These are phyloP conservation scores for Magnusiomyces magnusii DNA, from an alignment of 1,139 yeast genomes.

Conservation along the genomic window DNA sequence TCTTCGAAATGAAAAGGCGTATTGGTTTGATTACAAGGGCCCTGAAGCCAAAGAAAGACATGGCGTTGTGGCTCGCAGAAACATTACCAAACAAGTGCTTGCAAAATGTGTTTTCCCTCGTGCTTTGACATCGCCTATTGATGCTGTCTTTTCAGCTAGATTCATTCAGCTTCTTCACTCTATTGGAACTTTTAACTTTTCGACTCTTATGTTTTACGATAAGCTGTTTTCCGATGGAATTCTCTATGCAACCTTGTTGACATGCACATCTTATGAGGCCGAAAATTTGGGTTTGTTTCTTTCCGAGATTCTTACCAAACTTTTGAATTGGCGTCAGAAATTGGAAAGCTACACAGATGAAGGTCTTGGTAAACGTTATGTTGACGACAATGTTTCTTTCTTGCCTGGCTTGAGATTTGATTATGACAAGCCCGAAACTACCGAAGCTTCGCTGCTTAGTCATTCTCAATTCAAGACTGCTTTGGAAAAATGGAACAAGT, in stretches of 20 bases:
- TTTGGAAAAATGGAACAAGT: slow-evolving; percentile 51
- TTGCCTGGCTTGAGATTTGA: slow-evolving; percentile 26
- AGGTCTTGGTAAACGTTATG: slow-evolving; percentile 28
- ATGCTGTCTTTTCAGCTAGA: slow-evolving; percentile 64
- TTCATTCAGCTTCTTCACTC: slow-evolving; percentile 50
- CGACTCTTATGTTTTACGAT: slow-evolving; percentile 41
- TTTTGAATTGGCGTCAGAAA: slow-evolving; percentile 40
- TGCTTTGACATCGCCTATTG: slow-evolving; percentile 70
- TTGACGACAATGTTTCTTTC: slow-evolving; percentile 18
- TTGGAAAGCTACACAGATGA: slow-evolving; percentile 27
- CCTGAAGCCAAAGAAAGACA: slow-evolving; percentile 20
- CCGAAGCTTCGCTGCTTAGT: slow-evolving; percentile 22
- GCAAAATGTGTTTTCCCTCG: slow-evolving; percentile 71
- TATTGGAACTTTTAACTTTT: slow-evolving; percentile 39
- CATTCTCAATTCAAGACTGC: slow-evolving; percentile 39
- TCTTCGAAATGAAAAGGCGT: slow-evolving; percentile 30
- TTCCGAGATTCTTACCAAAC: slow-evolving; percentile 45
- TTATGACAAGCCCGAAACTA: slow-evolving; percentile 16
- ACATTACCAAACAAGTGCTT: slow-evolving; percentile 39
- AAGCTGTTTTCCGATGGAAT: slow-evolving; percentile 45
- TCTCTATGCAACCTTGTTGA: slow-evolving; percentile 53
- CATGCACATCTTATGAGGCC: slow-evolving; percentile 70
- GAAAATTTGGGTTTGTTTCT: slow-evolving; percentile 77
- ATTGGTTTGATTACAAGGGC: slow-evolving; percentile 32
- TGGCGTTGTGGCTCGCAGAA: slow-evolving; percentile 25